Evolutionary conservation across 768 basidiomycete genomes (phyloP), one percentile per base, ranked within the genome.

Genomic region (Trametes punicea): DNA sequence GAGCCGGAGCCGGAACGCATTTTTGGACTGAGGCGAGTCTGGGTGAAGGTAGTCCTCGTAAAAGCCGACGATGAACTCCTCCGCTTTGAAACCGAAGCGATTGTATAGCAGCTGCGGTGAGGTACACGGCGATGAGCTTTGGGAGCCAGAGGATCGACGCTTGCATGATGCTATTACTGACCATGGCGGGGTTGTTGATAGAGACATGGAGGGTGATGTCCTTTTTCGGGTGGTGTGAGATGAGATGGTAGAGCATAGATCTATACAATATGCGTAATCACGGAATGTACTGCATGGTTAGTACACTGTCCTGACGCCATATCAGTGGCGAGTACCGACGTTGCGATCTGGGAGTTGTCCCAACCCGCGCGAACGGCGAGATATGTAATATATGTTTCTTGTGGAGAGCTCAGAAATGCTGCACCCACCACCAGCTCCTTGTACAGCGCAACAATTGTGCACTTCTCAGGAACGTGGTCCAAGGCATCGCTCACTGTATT

Each of bases 141-240:
- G 47, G 18, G 1, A 41, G 0, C 13, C 26, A 42, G 4, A 2
- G 2, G n/a, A 11, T 25, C 25, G 11, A 42, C 36, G 9, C 21
- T n/a, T 10, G 38, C 20, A 41, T 48, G n/a, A n/a, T n/a, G n/a
- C n/a, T n/a, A n/a, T n/a, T n/a, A 57, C 59, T 49, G 30, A 62
- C 57, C 60, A 60, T 87, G 18, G 90, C 90, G 5, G 88, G 81
- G 63, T 81, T 92, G 63, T 88, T 89, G 23, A 81, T 83, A 18
- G 90, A 91, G 16, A 92, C 90, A 62, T 93, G 90, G 23, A 93
- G 77, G 0, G 84, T 90, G 55, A 92, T 87, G 55, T 93, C 90
- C 64, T 81, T 84, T 62, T 81, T 75, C 1, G 88, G 87, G 65
- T 90, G 88, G 60, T 83, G 75, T 46, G 69, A 73, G 46, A 91